These are phyloP conservation scores for Sordariomycetes sp. DNA, from an alignment of 2,329 filamentous ascomycete species.

Conservation along the genomic window DNA sequence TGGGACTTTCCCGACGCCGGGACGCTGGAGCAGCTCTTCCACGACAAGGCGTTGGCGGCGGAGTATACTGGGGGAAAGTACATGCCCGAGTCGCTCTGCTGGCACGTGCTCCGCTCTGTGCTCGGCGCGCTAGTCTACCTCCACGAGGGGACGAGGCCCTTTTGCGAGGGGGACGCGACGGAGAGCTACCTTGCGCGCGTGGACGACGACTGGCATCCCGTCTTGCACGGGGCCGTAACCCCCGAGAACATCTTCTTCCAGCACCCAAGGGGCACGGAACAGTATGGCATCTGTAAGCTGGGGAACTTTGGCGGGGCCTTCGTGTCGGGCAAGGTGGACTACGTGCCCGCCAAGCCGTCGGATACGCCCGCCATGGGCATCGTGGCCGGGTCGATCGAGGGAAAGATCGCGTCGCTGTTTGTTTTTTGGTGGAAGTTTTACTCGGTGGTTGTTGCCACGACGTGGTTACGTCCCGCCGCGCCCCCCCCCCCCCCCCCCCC, in stretches of 20 bases:
- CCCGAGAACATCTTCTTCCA: constrained; percentile 37
- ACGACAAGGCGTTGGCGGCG: constrained; percentile 11
- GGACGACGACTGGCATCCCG: constrained; percentile 33
- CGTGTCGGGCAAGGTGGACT: constrained; percentile 21
- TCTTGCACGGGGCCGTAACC: constrained; percentile 33
- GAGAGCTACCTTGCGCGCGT: constrained; percentile 6
- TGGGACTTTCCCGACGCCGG: constrained; percentile 41
- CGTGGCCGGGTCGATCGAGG: background rate
- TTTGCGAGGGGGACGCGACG: constrained; percentile 6
- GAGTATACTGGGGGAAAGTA: constrained; percentile 15
- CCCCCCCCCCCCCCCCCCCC: background rate
- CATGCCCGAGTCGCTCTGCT: constrained; percentile 38
- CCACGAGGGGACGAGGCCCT: constrained; percentile 29
- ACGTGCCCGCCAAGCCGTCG: too few relatives aligned
- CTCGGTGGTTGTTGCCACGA: background rate
- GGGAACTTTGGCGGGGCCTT: constrained; percentile 29
- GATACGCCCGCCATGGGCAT: background rate
- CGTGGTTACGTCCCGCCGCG: background rate
- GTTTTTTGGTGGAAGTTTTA: background rate
- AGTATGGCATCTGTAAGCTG: constrained; percentile 40
- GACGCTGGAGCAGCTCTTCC: constrained; percentile 28
- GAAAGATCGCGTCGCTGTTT: background rate
- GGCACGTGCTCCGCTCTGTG: constrained; percentile 37
- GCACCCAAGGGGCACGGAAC: constrained; percentile 30
- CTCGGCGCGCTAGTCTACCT: constrained; percentile 36